Base-by-base conservation (phyloP, 768 basidiomycete genomes). In the Tephrocybe rancida region DNA sequence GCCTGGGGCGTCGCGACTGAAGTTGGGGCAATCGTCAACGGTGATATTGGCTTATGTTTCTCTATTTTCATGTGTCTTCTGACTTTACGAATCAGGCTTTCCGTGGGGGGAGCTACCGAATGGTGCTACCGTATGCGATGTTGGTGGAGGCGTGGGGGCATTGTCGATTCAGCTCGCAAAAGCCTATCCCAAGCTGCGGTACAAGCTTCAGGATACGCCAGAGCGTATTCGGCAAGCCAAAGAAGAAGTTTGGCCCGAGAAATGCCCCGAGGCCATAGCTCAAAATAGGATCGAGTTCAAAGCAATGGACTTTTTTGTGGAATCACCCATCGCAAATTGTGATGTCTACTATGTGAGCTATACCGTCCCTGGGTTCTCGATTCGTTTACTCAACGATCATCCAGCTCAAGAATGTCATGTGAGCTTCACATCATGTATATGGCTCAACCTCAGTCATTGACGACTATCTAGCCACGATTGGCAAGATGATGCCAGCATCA, bases 121-220 rank as follows among this genome's bases (percentile, higher is more conserved):
- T 3, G 67, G 64, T 25, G 54, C 68, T 11, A 54, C 58, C 3
- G 61, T 77, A 10, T 73, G 73, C 50, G 74, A 76, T 58, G 65
- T 76, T 16, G 74, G 71, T 14, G 70, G 72, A 9, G 67, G 69
- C n/a, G 65, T 69, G 41, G 77, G 76, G 1, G 59, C 65, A 38
- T 56, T 67, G 25, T 58, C 69, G 3, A 61, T 75, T n/a, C 49
- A 50, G 11, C 61, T 78, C 10, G 48, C 63, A 1, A 72, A 70
- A 54, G 56, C 48, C 3, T 68, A 64, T 48, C 70, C 74, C 0
- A 61, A 69, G 10, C 53, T 77, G 3, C 63, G 64, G 25, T 43
- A 73, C 14, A 58, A 70, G 16, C 54, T 75, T 13, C 74, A 77
- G 47, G 77, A 76, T 48, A 57, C 65, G 6, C 67, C 66, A 4